Conservation (phyloP, 1,284 basidiomycete species). For the Rhodotorula sp. region DNA sequence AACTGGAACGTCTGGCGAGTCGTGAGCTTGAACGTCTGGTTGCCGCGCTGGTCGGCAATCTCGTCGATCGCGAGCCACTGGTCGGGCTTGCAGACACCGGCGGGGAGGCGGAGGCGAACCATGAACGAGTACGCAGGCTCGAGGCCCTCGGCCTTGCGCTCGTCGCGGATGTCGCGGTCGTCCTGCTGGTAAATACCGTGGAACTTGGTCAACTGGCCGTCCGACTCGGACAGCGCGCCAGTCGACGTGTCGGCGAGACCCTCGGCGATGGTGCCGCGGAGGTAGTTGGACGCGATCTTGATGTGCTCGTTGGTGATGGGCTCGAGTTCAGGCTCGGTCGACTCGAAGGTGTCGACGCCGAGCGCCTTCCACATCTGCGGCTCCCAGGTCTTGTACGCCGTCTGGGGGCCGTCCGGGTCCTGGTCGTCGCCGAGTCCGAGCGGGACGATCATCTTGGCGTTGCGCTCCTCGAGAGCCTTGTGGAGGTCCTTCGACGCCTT, state of each 20-base stretch:
- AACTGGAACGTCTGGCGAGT: conserved; percentile 99
- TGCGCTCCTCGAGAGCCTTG: conserved; percentile 65
- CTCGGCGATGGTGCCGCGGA: conserved; percentile 89
- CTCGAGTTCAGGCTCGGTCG: conserved; percentile 89
- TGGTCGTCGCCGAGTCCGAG: conserved; percentile 94
- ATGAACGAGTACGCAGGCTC: conserved; percentile 98
- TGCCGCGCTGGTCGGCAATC: conserved; percentile 93
- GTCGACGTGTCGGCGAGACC: conserved; percentile 84
- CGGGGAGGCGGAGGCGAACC: conserved; percentile 96
- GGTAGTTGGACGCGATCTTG: conserved; percentile 92
- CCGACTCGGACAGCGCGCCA: conserved; percentile 82
- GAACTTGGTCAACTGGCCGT: conserved; percentile 97
- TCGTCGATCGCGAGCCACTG: conserved; percentile 97
- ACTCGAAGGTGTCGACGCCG: conserved; percentile 85
- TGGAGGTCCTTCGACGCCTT: conserved; percentile 92
- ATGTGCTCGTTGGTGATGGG: conserved; percentile 99
- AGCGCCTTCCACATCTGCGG: conserved; percentile 88
- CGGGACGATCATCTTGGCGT: conserved; percentile 64
- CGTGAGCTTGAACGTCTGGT: conserved; percentile 93
- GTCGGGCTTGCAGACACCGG: conserved; percentile 82
- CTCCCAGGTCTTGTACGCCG: conserved; percentile 96
- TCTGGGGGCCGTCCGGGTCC: conserved; percentile 92
- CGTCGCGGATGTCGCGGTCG: conserved; percentile 96
- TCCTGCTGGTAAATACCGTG: conserved; percentile 63
- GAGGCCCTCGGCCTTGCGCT: conserved; percentile 84